These are phyloP conservation scores for Tetrahymena borealis DNA, from an alignment of 73 alveolate genomes.

Conservation along the genomic window DNA sequence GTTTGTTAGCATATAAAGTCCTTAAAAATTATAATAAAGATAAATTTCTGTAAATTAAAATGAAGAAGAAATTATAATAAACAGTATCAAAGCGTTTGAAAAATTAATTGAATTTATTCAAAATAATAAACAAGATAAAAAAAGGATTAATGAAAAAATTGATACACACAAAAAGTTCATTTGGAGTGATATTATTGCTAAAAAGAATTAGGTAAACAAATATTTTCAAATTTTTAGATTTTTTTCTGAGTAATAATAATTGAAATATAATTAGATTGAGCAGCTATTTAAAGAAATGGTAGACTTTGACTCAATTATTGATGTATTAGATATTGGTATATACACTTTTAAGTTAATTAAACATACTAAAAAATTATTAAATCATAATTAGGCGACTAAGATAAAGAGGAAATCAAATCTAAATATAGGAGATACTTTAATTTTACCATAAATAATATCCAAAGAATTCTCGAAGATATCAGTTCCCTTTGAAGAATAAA, in stretches of 20 bases:
- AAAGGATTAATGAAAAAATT: not conserved
- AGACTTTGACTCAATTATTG: not conserved
- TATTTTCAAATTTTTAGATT: not conserved
- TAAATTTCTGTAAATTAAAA: not conserved
- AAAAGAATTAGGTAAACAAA: not conserved
- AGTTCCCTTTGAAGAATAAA: not conserved
- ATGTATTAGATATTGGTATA: not conserved
- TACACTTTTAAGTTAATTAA: not conserved
- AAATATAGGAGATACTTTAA: not conserved
- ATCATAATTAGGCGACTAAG: not conserved
- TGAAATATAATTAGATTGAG: not conserved
- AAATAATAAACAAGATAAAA: not conserved
- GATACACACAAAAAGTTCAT: not conserved
- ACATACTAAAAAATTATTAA: not conserved
- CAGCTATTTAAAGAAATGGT: not conserved
- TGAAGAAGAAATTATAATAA: not conserved
- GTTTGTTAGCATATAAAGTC: not conserved
- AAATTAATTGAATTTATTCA: not conserved
- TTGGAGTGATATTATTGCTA: not conserved
- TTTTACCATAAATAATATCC: not conserved
- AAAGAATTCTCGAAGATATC: not conserved
- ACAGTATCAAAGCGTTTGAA: not conserved
- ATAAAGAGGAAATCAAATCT: not conserved
- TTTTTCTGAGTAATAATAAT: not conserved
- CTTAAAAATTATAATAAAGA: not conserved